Base-by-base conservation (phyloP, 1,139 yeast genomes). In the Geotrichum aggregatum region DNA sequence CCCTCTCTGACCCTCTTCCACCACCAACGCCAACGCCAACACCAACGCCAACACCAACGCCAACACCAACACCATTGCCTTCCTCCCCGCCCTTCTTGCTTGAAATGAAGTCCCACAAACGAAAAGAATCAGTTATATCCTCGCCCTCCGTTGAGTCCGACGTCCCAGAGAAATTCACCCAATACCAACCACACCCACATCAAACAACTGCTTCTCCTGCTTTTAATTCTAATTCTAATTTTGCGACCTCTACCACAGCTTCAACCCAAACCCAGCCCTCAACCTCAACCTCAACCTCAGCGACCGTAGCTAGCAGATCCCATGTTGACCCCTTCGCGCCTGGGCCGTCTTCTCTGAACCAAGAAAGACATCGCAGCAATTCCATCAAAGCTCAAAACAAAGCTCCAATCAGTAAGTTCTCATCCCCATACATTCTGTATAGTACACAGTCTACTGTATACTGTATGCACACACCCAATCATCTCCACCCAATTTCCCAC, bases 401-500 rank as follows among this genome's bases (percentile, higher is more conserved):
- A 41, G 35, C 35, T n/a, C 35, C 44, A 41, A 41, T 41, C 21
- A 41, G 44, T 41, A 41, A 41, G 44, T 41, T 13, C 22, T 11
- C 4, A n/a, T 26, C 26, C 26, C n/a, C n/a, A n/a, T 24, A 5
- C 28, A 24, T 8, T 24, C 19, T 41, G 16, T 41, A 11, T 41
- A n/a, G n/a, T n/a, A n/a, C n/a, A n/a, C n/a, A n/a, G n/a, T n/a
- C n/a, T n/a, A n/a, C n/a, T n/a, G n/a, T n/a, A n/a, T n/a, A n/a
- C n/a, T n/a, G n/a, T n/a, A n/a, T n/a, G n/a, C n/a, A n/a, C n/a
- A 24, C 28, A 24, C 28, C 28, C 28, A 24, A 24, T 24, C 28
- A 24, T 24, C 28, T 24, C 28, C 8, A 8, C 28, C 28, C 28
- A 24, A 24, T 24, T 24, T 24, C 28, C 28, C 28, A 18, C 31